Percentiles rank a stretch among this genome's conserved stretches.
These are phyloP conservation scores for Agaricus sinodeliciosus DNA, from an alignment of 768 basidiomycete species.

Conservation along the genomic window DNA sequence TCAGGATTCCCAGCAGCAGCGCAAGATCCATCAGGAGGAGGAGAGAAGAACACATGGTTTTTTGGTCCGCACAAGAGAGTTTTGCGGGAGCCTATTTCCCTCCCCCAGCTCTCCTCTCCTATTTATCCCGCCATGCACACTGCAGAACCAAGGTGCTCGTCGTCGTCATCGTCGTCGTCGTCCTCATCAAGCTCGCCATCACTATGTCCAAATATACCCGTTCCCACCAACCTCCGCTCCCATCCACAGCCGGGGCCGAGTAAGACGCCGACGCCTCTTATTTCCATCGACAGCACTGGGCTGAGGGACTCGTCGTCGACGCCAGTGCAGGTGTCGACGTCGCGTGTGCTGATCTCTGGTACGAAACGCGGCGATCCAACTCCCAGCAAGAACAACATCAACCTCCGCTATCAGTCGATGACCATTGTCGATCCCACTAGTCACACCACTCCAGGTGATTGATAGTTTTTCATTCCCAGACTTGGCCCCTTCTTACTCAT, in stretches of 20 bases:
- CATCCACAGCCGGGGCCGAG: conserved; percentile 7
- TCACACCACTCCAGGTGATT: not conserved
- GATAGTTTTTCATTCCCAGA: not conserved
- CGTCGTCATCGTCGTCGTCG: not conserved
- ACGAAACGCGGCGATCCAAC: not conserved
- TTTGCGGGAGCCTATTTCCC: no score
- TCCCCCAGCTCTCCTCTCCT: no score
- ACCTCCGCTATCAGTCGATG: conserved; percentile 10
- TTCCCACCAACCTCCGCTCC: not conserved
- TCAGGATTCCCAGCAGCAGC: conserved; percentile 2
- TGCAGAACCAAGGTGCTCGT: no score
- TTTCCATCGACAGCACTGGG: not conserved
- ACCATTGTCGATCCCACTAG: conserved; percentile 7
- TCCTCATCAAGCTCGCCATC: not conserved
- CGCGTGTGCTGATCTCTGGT: not conserved
- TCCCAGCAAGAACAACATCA: not conserved
- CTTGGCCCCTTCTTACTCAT: not conserved
- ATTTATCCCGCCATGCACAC: not conserved
- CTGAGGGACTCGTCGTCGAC: not conserved
- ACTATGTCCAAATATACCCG: conserved; percentile 1
- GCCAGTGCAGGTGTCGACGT: not conserved
- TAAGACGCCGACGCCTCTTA: conserved; percentile 1
- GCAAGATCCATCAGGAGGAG: not conserved
- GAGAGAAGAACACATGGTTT: no score
- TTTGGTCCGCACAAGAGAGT: no score